A percentile compares a stretch with the other conserved stretches of the same genome.
Conservation (phyloP, 345 rosid species). For the Pistacia atlantica region DNA sequence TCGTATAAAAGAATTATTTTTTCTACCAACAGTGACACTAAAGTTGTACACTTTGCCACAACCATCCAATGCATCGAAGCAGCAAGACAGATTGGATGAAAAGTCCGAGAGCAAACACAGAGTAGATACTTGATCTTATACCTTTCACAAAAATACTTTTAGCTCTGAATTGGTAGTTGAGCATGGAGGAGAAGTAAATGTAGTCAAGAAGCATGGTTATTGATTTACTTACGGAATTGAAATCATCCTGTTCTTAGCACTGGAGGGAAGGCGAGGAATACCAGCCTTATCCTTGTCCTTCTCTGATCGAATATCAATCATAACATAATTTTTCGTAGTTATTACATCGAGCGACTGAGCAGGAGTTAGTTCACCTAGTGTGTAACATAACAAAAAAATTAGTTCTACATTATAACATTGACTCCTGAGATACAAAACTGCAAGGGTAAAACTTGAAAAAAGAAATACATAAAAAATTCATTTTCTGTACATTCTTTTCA, state of each 20-base stretch:
- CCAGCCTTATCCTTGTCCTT: constrained; percentile 90
- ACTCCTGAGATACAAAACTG: neutral
- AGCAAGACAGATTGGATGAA: neutral
- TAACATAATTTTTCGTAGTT: constrained; percentile 47
- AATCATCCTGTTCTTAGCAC: constrained; percentile 74
- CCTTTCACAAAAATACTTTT: neutral
- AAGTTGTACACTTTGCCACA: neutral
- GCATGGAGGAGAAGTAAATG: neutral
- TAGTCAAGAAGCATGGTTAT: constrained; percentile 10
- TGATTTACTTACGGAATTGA: constrained; percentile 72
- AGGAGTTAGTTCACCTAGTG: constrained; percentile 75
- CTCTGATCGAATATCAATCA: constrained; percentile 92
- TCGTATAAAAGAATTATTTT: neutral
- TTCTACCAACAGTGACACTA: neutral
- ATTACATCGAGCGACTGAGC: constrained; percentile 85
- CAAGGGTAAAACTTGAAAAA: neutral
- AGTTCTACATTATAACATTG: neutral
- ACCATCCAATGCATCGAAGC: neutral
- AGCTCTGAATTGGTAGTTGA: neutral
- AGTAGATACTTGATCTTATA: neutral
- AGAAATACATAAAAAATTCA: neutral
- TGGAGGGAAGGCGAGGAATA: constrained; percentile 91
- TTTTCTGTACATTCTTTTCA: neutral
- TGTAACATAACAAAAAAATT: constrained; percentile 3
- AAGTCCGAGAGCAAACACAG: neutral